Evolutionary conservation across 2,329 filamentous ascomycete species (phyloP).

Genomic region (Chrysoporthe deuterocubensis): DNA sequence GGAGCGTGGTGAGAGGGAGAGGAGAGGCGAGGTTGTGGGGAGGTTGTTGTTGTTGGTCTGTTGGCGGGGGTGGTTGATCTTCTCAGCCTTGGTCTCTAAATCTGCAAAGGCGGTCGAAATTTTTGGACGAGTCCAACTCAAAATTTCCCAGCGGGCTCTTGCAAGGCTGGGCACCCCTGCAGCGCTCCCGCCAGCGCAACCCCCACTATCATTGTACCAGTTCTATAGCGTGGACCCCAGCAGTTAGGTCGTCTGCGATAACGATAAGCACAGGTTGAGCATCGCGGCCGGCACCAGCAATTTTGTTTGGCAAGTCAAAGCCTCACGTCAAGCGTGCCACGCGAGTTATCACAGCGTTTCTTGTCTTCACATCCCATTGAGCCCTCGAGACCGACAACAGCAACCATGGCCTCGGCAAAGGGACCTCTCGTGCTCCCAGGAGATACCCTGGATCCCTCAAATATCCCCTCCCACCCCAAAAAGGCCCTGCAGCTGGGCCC

Average conservation of each 20-base stretch:
- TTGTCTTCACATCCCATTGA: background rate
- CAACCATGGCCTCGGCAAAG: constrained; percentile 44
- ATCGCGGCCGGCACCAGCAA: constrained; percentile 13
- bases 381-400: constrained; percentile 47
- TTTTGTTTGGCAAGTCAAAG: background rate
- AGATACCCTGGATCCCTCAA: constrained; percentile 68
- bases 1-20: constrained; percentile 26
- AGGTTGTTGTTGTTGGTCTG: background rate
- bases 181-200: background rate
- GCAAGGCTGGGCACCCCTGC: constrained; percentile 18
- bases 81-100: background rate
- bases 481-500: constrained; percentile 80
- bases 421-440: constrained; percentile 79
- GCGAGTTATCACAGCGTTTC: background rate
- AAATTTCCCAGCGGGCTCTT: constrained; percentile 25
- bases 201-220: background rate
- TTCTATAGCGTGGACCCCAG: too few species aligned
- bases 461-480: constrained; percentile 70
- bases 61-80: background rate
- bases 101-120: constrained; percentile 25
- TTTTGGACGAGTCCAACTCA: constrained; percentile 26
- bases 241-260: background rate
- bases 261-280: constrained; percentile 17
- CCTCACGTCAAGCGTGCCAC: background rate
- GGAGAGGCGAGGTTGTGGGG: background rate